phyloP scores from a whole-genome alignment of 805 yeast species.

The Ogataea saltuana region DNA sequence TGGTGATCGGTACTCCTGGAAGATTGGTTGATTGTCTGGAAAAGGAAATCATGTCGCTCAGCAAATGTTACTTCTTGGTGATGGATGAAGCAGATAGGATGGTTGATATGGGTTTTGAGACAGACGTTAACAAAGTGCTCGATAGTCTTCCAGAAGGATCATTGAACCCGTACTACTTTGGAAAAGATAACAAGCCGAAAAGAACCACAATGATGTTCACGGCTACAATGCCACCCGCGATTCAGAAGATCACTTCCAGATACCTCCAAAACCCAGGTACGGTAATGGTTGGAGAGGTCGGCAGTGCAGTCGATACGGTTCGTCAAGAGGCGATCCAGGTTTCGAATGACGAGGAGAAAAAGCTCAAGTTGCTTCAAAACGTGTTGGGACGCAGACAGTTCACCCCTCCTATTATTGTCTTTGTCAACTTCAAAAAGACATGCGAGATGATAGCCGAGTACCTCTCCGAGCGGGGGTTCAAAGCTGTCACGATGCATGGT shows the following conservation, averaged over 20 bases:
- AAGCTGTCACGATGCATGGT: constrained; percentile 75
- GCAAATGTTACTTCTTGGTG: constrained; percentile 64
- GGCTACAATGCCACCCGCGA: constrained; percentile 82
- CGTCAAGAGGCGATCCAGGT: constrained; percentile 65
- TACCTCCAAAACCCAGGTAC: constrained; percentile 64
- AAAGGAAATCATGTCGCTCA: constrained; percentile 58
- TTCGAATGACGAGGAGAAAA: constrained; percentile 43
- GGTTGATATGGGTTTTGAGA: constrained; percentile 94
- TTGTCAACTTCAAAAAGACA: constrained; percentile 72
- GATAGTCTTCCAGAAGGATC: constrained; percentile 52
- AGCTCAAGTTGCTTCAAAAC: constrained; percentile 43
- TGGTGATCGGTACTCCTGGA: constrained; percentile 94
- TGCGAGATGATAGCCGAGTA: constrained; percentile 67
- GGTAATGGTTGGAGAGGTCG: constrained; percentile 66
- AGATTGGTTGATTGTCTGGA: constrained; percentile 79
- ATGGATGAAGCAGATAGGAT: constrained; percentile 95
- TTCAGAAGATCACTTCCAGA: constrained; percentile 63
- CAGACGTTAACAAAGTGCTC: constrained; percentile 64
- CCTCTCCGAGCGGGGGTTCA: constrained; percentile 46
- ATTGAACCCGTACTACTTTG: constrained; percentile 38
- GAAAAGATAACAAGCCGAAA: constrained; percentile 33
- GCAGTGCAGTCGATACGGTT: constrained; percentile 66
- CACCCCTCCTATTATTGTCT: constrained; percentile 68
- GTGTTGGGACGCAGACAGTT: constrained; percentile 37
- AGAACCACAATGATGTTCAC: constrained; percentile 88